Conservation (phyloP, 1,284 basidiomycete genomes). For the Sporisorium graminicola region DNA sequence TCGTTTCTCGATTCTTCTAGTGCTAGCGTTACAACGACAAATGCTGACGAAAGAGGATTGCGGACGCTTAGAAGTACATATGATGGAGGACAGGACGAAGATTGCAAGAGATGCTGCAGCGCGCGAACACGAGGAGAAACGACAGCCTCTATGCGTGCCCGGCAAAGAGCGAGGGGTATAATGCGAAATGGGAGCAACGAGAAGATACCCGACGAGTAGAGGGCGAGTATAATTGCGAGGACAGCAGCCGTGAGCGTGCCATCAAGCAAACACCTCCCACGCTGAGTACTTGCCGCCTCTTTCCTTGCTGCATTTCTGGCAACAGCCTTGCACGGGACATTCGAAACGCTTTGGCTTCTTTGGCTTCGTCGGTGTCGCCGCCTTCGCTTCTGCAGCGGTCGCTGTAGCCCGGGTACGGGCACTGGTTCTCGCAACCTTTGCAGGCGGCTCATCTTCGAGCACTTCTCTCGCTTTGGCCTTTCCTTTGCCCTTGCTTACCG, state of each 20-base stretch:
- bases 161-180: conserved; percentile 6
- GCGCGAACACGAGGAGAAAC: not conserved
- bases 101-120: conserved; percentile 7
- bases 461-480: conserved; percentile 39
- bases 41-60: conserved; percentile 2
- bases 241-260: not conserved
- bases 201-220: not conserved
- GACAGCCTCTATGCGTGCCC: not conserved
- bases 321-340: conserved; percentile 61
- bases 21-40: too few species aligned
- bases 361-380: conserved; percentile 14
- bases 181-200: conserved; percentile 2
- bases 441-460: conserved; percentile 17
- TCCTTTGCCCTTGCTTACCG: conserved; percentile 23
- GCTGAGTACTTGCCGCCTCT: conserved; percentile 44
- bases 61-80: conserved; percentile 35
- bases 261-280: conserved; percentile 33
- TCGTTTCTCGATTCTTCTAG: not conserved
- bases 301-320: conserved; percentile 58
- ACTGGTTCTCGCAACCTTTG: conserved; percentile 19
- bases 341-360: conserved; percentile 50
- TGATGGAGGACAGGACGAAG: conserved; percentile 3
- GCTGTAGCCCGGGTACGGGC: conserved; percentile 18
- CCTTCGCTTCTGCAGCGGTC: conserved; percentile 3
- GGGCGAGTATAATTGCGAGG: not conserved